Base-by-base conservation (phyloP, 257 asterid genomes). In the Fraxinus anomala region DNA sequence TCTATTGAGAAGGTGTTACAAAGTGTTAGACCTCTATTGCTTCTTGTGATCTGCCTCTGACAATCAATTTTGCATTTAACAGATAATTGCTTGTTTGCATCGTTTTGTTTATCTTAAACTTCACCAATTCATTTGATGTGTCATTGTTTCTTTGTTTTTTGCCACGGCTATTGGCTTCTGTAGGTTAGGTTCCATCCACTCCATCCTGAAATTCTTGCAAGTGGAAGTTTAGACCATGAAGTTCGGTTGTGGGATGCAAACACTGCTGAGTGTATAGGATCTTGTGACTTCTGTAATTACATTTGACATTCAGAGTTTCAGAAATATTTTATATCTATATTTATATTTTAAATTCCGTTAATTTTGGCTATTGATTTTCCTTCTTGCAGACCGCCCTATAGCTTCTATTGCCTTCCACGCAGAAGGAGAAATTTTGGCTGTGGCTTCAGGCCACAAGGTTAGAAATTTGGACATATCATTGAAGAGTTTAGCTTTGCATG, bases 361-460 rank as follows among this genome's bases (percentile, higher is more conserved):
- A 72, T 51, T 26, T 26, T 70, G 77, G 72, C 75, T 77, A 19
- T 67, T 71, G 51, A 36, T n/a, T 76, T 76, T 33, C 71, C 74
- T 77, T 40, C 79, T 54, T 80, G 85, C 95, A 96, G 99, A 87
- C 76, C 97, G 98, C 28, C 98, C 99, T 40, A 96, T 96, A 73
- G 98, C 99, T 80, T 93, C 99, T 30, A 93, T 93, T 85, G 98
- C 99, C 59, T 95, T 95, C 85, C 98, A 95, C 89, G 96, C 99
- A 40, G 93, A 88, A 80, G 99, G 99, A 71, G 98, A 95, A 76
- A 83, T 93, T 80, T 84, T 95, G 77, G 99, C 99, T 76, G 99
- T 95, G 70, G 99, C 99, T 70, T 93, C 99, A 75, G 99, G 99
- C 78, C 98, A 91, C 86, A 95, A 95, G 98, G 99, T 95, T 74